Percentiles rank a stretch among this genome's conserved stretches.
phyloP scores from a whole-genome alignment of 306 rosid species.

The Fragaria ananassa region DNA sequence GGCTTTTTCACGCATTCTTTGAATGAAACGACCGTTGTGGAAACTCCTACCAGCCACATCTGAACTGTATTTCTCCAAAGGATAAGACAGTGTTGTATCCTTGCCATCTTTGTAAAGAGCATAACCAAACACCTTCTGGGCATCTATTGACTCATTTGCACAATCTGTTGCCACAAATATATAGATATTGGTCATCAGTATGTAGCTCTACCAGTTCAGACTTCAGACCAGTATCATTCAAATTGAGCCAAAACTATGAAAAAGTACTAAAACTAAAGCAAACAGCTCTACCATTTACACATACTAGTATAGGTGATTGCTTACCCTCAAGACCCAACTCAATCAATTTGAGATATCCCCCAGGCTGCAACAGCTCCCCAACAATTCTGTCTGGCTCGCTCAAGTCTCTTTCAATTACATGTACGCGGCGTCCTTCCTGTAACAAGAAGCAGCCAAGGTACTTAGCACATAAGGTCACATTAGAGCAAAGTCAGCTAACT shows the following conservation, averaged over 20 bases:
- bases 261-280: no score
- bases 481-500: no score
- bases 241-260: background rate
- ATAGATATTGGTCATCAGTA: no score
- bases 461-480: no score
- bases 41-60: conserved; percentile 56
- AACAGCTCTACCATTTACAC: no score
- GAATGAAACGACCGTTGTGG: conserved; percentile 58
- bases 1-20: conserved; percentile 49
- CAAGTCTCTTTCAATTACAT: conserved; percentile 56
- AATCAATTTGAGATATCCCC: conserved; percentile 26
- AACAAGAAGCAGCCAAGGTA: background rate
- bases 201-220: no score
- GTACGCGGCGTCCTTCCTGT: conserved; percentile 52
- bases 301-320: background rate
- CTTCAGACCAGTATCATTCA: no score
- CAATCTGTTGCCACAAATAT: conserved; percentile 15
- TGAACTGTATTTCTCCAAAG: conserved; percentile 35
- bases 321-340: conserved; percentile 29
- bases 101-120: conserved; percentile 51
- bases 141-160: conserved; percentile 18
- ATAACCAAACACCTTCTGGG: conserved; percentile 24
- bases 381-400: conserved; percentile 23
- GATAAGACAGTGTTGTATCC: conserved; percentile 42
- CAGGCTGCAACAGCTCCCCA: conserved; percentile 23